Percentiles rank a stretch among this genome's conserved stretches.
phyloP scores from a whole-genome alignment of 2,329 filamentous ascomycete genomes.

The Alternaria burnsii region DNA sequence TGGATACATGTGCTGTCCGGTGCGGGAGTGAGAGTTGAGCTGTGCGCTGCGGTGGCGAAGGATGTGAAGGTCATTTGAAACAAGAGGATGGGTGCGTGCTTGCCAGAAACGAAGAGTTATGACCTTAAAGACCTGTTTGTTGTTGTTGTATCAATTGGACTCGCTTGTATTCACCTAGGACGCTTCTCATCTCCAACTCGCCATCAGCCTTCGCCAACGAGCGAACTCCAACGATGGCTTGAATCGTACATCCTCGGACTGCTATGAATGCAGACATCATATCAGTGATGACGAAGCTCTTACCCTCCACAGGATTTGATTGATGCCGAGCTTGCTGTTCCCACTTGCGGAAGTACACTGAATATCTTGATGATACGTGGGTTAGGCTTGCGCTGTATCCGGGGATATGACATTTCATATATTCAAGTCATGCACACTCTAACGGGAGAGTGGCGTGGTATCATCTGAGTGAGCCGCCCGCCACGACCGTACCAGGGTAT shows the following conservation, averaged over 20 bases:
- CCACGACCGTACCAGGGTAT: not conserved
- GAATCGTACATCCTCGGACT: not conserved
- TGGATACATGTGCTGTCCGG: conserved; percentile 95
- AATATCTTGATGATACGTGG: too few relatives aligned
- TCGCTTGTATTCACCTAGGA: not conserved
- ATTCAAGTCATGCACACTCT: not conserved
- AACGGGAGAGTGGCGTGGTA: not conserved
- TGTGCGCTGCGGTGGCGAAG: conserved; percentile 72
- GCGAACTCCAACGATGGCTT: too few relatives aligned
- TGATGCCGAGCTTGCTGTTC: not conserved
- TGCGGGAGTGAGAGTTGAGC: conserved; percentile 84
- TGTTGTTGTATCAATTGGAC: not conserved
- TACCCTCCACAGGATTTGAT: not conserved
- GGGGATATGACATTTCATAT: not conserved
- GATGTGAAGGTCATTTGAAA: conserved; percentile 55
- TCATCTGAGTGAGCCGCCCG: not conserved
- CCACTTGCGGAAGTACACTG: too few relatives aligned
- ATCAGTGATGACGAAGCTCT: not conserved
- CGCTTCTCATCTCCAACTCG: not conserved
- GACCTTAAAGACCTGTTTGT: not conserved
- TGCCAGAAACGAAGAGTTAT: not conserved
- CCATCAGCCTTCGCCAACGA: not conserved
- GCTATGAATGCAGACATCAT: not conserved
- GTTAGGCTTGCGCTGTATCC: not conserved
- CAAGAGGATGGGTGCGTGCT: not conserved